phyloP scores from a whole-genome alignment of 78 protist species.

The Protostelium mycophagum region DNA sequence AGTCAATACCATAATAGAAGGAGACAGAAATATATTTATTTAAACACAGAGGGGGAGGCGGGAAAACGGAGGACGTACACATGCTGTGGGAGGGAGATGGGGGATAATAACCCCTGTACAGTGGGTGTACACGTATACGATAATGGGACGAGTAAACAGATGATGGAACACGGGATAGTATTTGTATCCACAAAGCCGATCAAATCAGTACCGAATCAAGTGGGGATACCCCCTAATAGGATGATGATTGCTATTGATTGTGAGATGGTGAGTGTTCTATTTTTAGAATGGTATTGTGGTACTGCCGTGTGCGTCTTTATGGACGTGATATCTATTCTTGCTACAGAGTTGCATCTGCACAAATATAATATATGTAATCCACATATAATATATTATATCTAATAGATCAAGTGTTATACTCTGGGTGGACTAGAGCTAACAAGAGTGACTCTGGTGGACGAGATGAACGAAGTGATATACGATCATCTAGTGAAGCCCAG shows the following conservation, averaged over 20 bases:
- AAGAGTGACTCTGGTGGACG: conserved; percentile 75
- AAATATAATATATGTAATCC: too few species aligned
- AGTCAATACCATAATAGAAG: too few species aligned
- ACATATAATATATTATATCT: background rate
- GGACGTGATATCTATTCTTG: background rate
- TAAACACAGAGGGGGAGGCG: background rate
- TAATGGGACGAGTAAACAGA: background rate
- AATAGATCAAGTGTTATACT: background rate
- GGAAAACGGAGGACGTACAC: background rate
- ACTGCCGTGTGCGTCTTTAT: background rate
- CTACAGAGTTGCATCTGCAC: too few species aligned
- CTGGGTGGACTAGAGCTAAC: conserved; percentile 68
- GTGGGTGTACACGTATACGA: background rate
- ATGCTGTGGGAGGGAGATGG: background rate
- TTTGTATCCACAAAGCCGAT: background rate
- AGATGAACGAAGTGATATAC: conserved; percentile 9
- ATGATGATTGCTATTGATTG: background rate
- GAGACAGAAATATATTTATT: too few species aligned
- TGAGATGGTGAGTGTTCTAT: background rate
- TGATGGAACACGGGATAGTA: background rate
- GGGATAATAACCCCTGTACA: background rate
- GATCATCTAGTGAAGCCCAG: conserved; percentile 72
- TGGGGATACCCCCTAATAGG: background rate
- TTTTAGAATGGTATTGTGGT: too few species aligned
- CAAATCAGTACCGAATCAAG: background rate